These are phyloP conservation scores for Ceriops tagal DNA, from an alignment of 345 rosid species.

Conservation along the genomic window DNA sequence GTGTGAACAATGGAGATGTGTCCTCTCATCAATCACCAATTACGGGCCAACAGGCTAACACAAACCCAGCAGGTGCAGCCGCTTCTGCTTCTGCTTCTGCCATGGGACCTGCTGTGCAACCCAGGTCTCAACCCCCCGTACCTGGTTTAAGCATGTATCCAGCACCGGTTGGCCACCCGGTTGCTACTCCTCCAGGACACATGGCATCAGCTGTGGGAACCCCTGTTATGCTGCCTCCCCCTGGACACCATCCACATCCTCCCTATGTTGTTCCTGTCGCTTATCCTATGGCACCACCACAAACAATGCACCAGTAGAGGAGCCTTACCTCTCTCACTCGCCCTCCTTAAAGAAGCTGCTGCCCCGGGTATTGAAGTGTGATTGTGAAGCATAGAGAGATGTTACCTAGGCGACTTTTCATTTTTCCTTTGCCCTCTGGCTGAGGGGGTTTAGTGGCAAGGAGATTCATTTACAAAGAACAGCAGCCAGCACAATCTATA, in stretches of 20 bases:
- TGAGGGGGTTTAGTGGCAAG: neutral
- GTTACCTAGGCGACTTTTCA: neutral
- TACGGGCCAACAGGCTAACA: slow-evolving; percentile 56
- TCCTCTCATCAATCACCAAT: slow-evolving; percentile 49
- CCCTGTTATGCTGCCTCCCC: slow-evolving; percentile 86
- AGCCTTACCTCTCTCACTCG: neutral
- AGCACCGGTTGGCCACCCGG: slow-evolving; percentile 69
- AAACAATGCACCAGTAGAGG: slow-evolving; percentile 54
- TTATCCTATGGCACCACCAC: slow-evolving; percentile 61
- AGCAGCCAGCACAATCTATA: slow-evolving; percentile 1
- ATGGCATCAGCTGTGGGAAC: slow-evolving; percentile 81
- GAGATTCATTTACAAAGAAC: slow-evolving; percentile 3
- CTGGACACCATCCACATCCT: slow-evolving; percentile 48
- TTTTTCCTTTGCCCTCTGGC: neutral
- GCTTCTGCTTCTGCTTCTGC: slow-evolving; percentile 13
- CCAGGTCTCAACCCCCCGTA: slow-evolving; percentile 47
- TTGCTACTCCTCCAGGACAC: slow-evolving; percentile 58
- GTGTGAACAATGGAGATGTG: slow-evolving; percentile 50
- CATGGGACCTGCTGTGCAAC: slow-evolving; percentile 40
- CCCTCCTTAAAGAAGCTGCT: neutral
- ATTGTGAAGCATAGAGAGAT: too few relatives aligned
- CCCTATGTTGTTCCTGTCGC: slow-evolving; percentile 64
- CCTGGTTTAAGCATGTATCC: slow-evolving; percentile 70
- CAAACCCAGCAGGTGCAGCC: slow-evolving; percentile 26
- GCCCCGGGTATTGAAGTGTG: neutral